Evolutionary conservation across 2,329 filamentous ascomycete genomes (phyloP).

Genomic region (Colletotrichum neosansevieriae): DNA sequence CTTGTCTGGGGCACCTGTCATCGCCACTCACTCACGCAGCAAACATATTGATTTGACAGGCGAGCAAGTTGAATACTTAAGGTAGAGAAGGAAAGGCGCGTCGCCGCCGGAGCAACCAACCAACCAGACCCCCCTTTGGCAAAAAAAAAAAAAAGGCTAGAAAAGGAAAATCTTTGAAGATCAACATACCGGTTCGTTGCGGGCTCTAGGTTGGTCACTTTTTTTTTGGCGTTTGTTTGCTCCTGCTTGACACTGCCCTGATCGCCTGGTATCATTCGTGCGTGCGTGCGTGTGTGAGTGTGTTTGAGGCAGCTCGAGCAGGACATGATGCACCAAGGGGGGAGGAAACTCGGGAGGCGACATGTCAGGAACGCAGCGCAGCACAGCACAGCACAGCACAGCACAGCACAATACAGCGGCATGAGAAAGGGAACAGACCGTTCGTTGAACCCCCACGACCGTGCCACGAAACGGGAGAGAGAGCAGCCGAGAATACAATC

Average conservation of each 20-base stretch:
- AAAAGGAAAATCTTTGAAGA: background rate
- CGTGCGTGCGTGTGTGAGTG: background rate
- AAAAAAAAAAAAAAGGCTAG: no score
- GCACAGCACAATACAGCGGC: background rate
- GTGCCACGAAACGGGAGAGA: conserved; percentile 25
- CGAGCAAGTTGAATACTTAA: background rate
- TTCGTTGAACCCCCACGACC: conserved; percentile 6
- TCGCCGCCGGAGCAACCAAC: no score
- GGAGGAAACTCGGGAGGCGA: background rate
- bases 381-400: background rate
- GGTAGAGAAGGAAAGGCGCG: background rate
- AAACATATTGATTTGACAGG: conserved; percentile 2
- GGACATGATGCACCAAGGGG: background rate
- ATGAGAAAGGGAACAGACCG: background rate
- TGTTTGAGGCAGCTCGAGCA: background rate
- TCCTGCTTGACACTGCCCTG: background rate
- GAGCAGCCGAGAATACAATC: conserved; percentile 7
- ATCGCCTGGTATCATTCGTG: background rate
- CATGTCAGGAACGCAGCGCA: background rate
- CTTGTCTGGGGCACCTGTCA: conserved; percentile 10
- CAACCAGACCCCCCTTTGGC: no score
- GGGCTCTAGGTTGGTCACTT: background rate
- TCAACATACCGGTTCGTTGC: background rate
- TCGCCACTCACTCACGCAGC: background rate
- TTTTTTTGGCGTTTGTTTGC: background rate